phyloP scores from a whole-genome alignment of 2,329 filamentous ascomycete genomes.

The Coleophoma crateriformis region DNA sequence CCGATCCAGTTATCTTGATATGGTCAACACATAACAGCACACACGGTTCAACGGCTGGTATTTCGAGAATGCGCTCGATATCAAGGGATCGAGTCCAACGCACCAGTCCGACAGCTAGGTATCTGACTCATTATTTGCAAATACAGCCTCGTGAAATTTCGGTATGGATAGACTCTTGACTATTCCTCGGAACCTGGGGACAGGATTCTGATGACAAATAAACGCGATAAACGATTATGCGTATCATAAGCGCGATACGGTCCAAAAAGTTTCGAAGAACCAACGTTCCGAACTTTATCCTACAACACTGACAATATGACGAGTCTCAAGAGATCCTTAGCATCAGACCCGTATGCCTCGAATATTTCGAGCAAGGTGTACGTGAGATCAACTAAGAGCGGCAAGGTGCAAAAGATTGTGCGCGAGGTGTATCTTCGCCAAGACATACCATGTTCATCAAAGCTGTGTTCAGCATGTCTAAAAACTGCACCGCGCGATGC shows the following conservation, averaged over 20 bases:
- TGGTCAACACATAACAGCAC: no score
- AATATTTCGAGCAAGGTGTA: slow-evolving; percentile 95
- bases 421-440: slow-evolving; percentile 92
- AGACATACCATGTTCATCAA: slow-evolving; percentile 96
- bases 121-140: no score
- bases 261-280: neutral
- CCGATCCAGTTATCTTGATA: no score
- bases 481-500: slow-evolving; percentile 74
- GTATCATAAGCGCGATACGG: neutral
- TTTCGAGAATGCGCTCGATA: no score
- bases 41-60: no score
- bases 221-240: neutral
- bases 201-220: no score
- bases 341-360: slow-evolving; percentile 48
- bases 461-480: slow-evolving; percentile 74
- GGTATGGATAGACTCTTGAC: no score
- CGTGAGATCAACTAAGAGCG: slow-evolving; percentile 87
- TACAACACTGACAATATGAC: slow-evolving; percentile 41
- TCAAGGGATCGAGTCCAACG: no score
- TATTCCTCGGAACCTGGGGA: no score
- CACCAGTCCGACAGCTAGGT: no score
- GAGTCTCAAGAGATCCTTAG: slow-evolving; percentile 55
- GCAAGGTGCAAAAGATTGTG: slow-evolving; percentile 98
- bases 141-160: no score
- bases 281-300: neutral